Evolutionary conservation across 2,329 filamentous ascomycete species (phyloP).

Genomic region (Phaeosphaeriaceae sp.): DNA sequence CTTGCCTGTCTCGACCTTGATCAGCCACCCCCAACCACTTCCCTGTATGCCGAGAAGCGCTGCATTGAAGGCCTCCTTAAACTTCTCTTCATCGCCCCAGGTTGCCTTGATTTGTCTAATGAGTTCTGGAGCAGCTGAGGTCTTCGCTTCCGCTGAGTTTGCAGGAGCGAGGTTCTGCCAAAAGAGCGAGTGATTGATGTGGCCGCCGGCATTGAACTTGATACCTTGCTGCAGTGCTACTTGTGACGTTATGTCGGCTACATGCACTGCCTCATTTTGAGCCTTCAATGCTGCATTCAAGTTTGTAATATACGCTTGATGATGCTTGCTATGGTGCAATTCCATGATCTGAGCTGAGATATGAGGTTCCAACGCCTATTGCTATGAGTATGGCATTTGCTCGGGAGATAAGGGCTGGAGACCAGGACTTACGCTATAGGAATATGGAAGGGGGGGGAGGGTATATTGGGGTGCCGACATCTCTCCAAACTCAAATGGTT

Average conservation of each 20-base stretch:
- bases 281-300: slow-evolving; percentile 71
- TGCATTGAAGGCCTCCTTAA: slow-evolving; percentile 69
- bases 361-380: slow-evolving; percentile 71
- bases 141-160: slow-evolving; percentile 62
- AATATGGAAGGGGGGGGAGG: slow-evolving; percentile 71
- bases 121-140: slow-evolving; percentile 63
- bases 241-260: slow-evolving; percentile 67
- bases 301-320: slow-evolving; percentile 78
- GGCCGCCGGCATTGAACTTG: slow-evolving; percentile 89
- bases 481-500: slow-evolving; percentile 43
- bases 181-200: slow-evolving; percentile 93
- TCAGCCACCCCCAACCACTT: slow-evolving; percentile 88
- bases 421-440: slow-evolving; percentile 67
- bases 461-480: slow-evolving; percentile 58
- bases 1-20: slow-evolving; percentile 67
- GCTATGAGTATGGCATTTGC: slow-evolving; percentile 11
- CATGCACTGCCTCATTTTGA: slow-evolving; percentile 62
- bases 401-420: neutral
- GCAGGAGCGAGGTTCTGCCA: slow-evolving; percentile 81
- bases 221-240: slow-evolving; percentile 73
- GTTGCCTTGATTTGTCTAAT: slow-evolving; percentile 65
- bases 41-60: slow-evolving; percentile 76
- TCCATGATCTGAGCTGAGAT: slow-evolving; percentile 83
- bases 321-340: slow-evolving; percentile 79
- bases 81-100: slow-evolving; percentile 72